Conservation (phyloP, 495 filamentous ascomycete genomes). For the Penicillium angulare region DNA sequence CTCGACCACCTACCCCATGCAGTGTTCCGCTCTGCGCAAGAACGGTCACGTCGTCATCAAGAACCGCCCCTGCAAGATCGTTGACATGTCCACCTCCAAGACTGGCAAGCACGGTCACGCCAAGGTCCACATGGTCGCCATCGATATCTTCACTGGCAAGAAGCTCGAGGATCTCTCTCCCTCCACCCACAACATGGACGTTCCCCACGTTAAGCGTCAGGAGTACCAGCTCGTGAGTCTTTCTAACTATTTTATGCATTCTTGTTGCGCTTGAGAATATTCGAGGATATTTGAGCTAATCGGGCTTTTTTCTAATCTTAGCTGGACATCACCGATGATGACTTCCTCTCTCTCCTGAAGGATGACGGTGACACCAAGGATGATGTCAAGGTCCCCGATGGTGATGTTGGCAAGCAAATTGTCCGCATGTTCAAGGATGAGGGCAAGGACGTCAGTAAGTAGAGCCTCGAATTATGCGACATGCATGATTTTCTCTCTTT, state of each 20-base stretch:
- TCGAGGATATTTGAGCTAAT: neutral
- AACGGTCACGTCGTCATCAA: slow-evolving; percentile 98
- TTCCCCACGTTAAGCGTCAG: slow-evolving; percentile 83
- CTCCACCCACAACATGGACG: slow-evolving; percentile 99
- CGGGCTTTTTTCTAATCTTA: slow-evolving; percentile 27
- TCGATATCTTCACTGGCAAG: slow-evolving; percentile 99
- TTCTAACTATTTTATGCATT: no score
- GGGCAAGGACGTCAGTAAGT: slow-evolving; percentile 82
- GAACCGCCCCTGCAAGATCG: slow-evolving; percentile 98
- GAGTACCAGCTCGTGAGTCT: slow-evolving; percentile 90
- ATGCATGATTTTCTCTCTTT: neutral
- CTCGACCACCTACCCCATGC: slow-evolving; percentile 91
- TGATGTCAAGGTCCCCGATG: slow-evolving; percentile 91
- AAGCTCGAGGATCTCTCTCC: slow-evolving; percentile 99
- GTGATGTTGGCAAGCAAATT: slow-evolving; percentile 82
- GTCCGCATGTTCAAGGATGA: slow-evolving; percentile 69
- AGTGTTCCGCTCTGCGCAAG: slow-evolving; percentile 99
- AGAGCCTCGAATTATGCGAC: neutral
- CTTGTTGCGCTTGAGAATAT: no score
- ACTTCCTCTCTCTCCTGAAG: slow-evolving; percentile 84
- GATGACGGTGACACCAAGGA: slow-evolving; percentile 82
- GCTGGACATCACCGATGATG: slow-evolving; percentile 88
- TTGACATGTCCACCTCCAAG: slow-evolving; percentile 99
- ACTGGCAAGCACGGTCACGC: slow-evolving; percentile 99
- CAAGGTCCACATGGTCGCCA: slow-evolving; percentile 96